Conservation (phyloP, 2,329 filamentous ascomycete species). For the Gaeumannomyces sp. region DNA sequence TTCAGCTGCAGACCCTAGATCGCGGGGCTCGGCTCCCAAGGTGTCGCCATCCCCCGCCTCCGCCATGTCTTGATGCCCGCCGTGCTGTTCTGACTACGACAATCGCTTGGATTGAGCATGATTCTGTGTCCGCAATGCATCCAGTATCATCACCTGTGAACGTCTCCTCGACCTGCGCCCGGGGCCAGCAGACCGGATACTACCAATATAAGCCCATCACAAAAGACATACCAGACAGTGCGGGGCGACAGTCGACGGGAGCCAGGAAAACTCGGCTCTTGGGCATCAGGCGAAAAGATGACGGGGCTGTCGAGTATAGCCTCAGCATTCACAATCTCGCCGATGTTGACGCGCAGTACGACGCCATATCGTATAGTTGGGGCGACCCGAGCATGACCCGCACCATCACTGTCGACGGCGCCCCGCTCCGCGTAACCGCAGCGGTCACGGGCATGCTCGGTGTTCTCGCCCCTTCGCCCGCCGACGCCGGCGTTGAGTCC, state of each 20-base stretch:
- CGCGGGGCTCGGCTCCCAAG: too few relatives aligned
- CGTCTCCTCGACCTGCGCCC: not conserved
- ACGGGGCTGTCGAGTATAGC: not conserved
- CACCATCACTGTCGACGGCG: not conserved
- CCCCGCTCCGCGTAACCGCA: not conserved
- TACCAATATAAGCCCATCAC: not conserved
- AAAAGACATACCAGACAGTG: not conserved
- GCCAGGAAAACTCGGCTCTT: not conserved
- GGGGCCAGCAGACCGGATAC: not conserved
- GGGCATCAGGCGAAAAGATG: not conserved
- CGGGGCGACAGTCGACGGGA: not conserved
- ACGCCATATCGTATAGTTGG: constrained; percentile 2
- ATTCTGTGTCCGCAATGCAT: not conserved
- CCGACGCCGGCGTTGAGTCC: not conserved
- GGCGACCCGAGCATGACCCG: not conserved
- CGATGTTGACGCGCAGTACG: not conserved
- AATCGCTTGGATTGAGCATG: not conserved
- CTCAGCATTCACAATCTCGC: not conserved
- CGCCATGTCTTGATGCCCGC: not conserved
- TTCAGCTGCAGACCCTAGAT: too few relatives aligned
- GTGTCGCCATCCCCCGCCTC: not conserved
- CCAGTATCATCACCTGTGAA: not conserved
- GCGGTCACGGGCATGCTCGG: not conserved
- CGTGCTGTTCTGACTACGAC: not conserved
- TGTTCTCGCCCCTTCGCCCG: not conserved